Conservation (phyloP, 352 stramenopile genomes). For the Pythium phragmitis region DNA sequence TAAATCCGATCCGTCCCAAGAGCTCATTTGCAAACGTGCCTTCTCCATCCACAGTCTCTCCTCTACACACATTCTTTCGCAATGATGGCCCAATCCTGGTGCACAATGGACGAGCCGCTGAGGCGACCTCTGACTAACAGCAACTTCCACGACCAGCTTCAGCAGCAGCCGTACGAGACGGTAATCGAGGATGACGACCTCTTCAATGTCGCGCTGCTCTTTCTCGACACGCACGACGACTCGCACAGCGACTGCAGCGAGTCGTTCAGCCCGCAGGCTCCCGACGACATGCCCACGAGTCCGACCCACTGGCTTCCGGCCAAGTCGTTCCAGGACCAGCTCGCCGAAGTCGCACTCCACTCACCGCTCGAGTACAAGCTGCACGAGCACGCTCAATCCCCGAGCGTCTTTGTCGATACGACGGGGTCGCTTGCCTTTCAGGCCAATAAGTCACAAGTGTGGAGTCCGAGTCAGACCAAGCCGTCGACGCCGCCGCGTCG, state of each 20-base stretch:
- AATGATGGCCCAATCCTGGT: conserved; percentile 10
- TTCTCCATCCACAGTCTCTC: not conserved
- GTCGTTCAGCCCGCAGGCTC: conserved; percentile 1
- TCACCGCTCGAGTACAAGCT: too few relatives aligned
- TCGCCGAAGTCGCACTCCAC: too few relatives aligned
- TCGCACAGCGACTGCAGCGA: conserved; percentile 5
- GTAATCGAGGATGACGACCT: conserved; percentile 16
- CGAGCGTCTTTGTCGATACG: too few relatives aligned
- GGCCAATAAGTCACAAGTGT: too few relatives aligned
- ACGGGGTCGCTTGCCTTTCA: too few relatives aligned
- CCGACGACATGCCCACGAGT: too few relatives aligned
- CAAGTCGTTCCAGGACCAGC: too few relatives aligned
- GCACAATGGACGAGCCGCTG: not conserved
- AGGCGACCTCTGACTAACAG: not conserved
- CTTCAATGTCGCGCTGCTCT: conserved; percentile 16
- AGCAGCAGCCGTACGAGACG: not conserved
- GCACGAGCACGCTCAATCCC: too few relatives aligned
- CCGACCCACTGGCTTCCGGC: too few relatives aligned
- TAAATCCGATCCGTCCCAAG: not conserved
- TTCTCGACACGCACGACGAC: conserved; percentile 15
- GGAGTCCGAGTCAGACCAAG: too few relatives aligned
- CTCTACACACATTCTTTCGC: not conserved
- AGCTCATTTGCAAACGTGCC: not conserved
- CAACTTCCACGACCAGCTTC: not conserved
- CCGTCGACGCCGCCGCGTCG: too few relatives aligned